phyloP scores from a whole-genome alignment of 2,329 filamentous ascomycete species.

The Colletotrichum chlorophyti region DNA sequence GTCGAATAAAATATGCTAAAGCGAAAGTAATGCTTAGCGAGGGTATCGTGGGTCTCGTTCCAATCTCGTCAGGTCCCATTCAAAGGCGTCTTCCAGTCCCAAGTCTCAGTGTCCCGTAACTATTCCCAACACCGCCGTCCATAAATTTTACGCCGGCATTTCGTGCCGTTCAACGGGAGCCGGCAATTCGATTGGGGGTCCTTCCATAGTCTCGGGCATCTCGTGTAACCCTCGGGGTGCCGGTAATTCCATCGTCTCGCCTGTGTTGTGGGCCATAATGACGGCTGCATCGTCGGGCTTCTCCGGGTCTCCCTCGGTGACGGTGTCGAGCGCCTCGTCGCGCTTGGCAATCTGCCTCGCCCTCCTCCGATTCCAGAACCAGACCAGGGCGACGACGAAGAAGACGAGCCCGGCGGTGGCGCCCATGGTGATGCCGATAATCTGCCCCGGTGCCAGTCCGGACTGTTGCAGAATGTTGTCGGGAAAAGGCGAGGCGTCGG shows the following conservation, averaged over 20 bases:
- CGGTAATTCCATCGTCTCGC: constrained; percentile 13
- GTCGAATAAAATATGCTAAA: constrained; percentile 6
- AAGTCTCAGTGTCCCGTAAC: background rate
- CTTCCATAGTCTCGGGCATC: constrained; percentile 25
- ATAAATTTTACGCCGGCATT: constrained; percentile 4
- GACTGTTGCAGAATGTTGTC: constrained; percentile 27
- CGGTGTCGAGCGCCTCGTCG: constrained; percentile 13
- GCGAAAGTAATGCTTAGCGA: constrained; percentile 14
- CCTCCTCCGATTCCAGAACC: constrained; percentile 24
- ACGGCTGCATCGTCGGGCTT: constrained; percentile 9
- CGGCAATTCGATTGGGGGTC: constrained; percentile 13
- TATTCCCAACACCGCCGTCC: background rate
- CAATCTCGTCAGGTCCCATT: constrained; percentile 7
- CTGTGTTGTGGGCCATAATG: constrained; percentile 1
- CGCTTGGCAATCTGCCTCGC: constrained; percentile 4
- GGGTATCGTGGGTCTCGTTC: constrained; percentile 25
- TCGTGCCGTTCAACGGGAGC: constrained; percentile 23
- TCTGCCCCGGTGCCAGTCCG: constrained; percentile 19
- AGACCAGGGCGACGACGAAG: constrained; percentile 22
- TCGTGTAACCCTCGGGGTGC: constrained; percentile 21
- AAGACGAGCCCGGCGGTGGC: constrained; percentile 23
- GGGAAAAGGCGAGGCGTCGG: constrained; percentile 9
- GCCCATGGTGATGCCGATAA: constrained; percentile 25
- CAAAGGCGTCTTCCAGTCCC: background rate
- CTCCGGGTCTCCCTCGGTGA: constrained; percentile 16